phyloP scores from a whole-genome alignment of 2,329 filamentous ascomycete species.

The Aotearoamyces nothofagi region DNA sequence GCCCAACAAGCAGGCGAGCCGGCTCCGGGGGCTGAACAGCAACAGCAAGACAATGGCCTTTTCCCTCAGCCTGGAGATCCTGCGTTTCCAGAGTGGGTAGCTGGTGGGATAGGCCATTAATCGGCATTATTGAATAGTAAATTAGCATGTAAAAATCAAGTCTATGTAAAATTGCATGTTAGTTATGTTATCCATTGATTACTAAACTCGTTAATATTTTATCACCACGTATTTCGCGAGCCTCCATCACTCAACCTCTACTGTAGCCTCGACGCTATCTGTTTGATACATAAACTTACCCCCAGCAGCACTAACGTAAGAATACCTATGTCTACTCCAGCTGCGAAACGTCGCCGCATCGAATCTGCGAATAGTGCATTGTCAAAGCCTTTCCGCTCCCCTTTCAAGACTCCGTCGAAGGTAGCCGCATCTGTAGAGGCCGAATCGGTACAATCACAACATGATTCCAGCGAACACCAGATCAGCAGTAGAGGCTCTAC shows the following conservation, averaged over 20 bases:
- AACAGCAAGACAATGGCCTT: slow-evolving; percentile 32
- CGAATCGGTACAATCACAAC: background rate
- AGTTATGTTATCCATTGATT: slow-evolving; percentile 1
- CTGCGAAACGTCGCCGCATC: slow-evolving; percentile 48
- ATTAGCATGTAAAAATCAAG: slow-evolving; percentile 7
- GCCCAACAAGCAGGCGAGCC: slow-evolving; percentile 18
- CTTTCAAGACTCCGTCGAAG: slow-evolving; percentile 33
- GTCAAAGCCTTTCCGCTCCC: slow-evolving; percentile 59
- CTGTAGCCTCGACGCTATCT: too few relatives aligned
- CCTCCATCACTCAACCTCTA: too few relatives aligned
- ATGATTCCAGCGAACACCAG: slow-evolving; percentile 3
- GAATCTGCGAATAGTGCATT: slow-evolving; percentile 41
- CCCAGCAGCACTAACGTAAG: background rate
- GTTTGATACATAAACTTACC: background rate
- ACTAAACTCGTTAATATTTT: too few relatives aligned
- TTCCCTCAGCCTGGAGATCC: slow-evolving; percentile 54
- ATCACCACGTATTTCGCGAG: too few relatives aligned
- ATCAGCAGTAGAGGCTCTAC: too few relatives aligned
- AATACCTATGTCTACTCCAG: slow-evolving; percentile 29
- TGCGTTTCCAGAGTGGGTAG: slow-evolving; percentile 48
- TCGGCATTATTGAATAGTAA: slow-evolving; percentile 1
- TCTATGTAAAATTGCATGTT: background rate
- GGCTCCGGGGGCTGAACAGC: slow-evolving; percentile 11
- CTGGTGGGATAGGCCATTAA: slow-evolving; percentile 49
- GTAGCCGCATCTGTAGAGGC: slow-evolving; percentile 1